These are phyloP conservation scores for Trichoderma reesei DNA, from an alignment of 495 filamentous ascomycete species.

Conservation along the genomic window DNA sequence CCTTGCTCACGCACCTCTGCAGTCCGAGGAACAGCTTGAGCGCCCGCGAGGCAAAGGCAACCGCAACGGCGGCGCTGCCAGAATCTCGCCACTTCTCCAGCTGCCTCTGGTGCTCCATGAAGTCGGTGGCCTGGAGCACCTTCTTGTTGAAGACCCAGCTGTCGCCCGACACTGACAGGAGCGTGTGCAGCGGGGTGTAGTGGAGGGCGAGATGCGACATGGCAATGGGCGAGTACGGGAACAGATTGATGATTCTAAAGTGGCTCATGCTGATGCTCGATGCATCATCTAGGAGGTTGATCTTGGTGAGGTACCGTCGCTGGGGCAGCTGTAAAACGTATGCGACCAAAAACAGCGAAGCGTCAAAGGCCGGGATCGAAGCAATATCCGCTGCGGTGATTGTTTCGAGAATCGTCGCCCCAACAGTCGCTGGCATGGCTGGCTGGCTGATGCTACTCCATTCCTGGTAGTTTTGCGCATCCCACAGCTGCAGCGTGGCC, in stretches of 20 bases:
- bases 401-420: constrained; percentile 16
- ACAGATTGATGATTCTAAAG: constrained; percentile 28
- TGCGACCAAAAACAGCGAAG: constrained; percentile 26
- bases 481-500: constrained; percentile 29
- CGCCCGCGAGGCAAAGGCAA: constrained; percentile 25
- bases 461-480: neutral
- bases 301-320: constrained; percentile 20
- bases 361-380: constrained; percentile 23
- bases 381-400: constrained; percentile 24
- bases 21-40: constrained; percentile 20
- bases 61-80: constrained; percentile 19
- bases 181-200: constrained; percentile 37
- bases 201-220: constrained; percentile 40
- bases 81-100: constrained; percentile 27
- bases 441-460: constrained; percentile 5
- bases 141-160: constrained; percentile 40
- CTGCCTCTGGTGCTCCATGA: constrained; percentile 28
- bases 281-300: constrained; percentile 21
- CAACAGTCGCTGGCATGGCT: neutral
- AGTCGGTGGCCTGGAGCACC: constrained; percentile 25
- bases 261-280: constrained; percentile 16
- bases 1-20: neutral
- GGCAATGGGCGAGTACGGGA: constrained; percentile 27
- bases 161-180: constrained; percentile 39
- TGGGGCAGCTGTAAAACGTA: constrained; percentile 31